Evolutionary conservation across 768 basidiomycete genomes (phyloP).

Genomic region (Saitozyma podzolica): DNA sequence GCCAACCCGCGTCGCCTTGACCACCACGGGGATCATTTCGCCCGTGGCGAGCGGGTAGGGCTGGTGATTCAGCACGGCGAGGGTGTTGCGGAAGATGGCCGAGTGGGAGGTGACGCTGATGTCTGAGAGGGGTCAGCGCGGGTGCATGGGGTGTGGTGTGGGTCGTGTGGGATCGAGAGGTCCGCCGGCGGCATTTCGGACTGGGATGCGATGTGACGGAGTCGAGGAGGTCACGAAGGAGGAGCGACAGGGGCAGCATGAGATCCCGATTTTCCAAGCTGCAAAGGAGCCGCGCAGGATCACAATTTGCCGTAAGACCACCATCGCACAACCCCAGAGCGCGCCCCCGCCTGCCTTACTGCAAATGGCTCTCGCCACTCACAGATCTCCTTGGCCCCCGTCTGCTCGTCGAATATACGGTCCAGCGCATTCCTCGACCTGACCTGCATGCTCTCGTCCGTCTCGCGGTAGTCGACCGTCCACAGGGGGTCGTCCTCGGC

Average conservation of each 20-base stretch:
- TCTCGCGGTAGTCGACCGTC: slow-evolving; percentile 47
- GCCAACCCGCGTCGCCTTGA: slow-evolving; percentile 36
- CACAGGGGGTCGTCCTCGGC: slow-evolving; percentile 48
- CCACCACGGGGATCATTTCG: slow-evolving; percentile 51
- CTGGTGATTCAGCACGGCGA: slow-evolving; percentile 44
- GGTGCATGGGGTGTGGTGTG: no score
- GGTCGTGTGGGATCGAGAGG: no score
- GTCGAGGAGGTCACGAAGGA: no score
- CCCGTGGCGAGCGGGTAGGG: slow-evolving; percentile 46
- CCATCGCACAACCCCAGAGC: no score
- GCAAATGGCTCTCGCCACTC: slow-evolving; percentile 5
- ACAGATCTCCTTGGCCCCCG: slow-evolving; percentile 45
- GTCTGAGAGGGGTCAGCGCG: slow-evolving; percentile 17
- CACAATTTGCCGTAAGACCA: no score
- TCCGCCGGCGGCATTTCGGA: no score
- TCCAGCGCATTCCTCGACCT: slow-evolving; percentile 39
- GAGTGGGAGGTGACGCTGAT: slow-evolving; percentile 49
- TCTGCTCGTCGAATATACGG: slow-evolving; percentile 33
- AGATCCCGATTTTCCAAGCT: no score
- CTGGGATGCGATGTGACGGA: no score
- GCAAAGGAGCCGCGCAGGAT: no score
- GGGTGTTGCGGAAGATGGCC: slow-evolving; percentile 39
- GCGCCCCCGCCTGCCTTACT: background rate
- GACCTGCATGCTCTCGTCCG: slow-evolving; percentile 42
- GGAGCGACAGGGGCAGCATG: no score